Base-by-base conservation (phyloP, 768 basidiomycete species). In the Xerocomellus dryophilus region DNA sequence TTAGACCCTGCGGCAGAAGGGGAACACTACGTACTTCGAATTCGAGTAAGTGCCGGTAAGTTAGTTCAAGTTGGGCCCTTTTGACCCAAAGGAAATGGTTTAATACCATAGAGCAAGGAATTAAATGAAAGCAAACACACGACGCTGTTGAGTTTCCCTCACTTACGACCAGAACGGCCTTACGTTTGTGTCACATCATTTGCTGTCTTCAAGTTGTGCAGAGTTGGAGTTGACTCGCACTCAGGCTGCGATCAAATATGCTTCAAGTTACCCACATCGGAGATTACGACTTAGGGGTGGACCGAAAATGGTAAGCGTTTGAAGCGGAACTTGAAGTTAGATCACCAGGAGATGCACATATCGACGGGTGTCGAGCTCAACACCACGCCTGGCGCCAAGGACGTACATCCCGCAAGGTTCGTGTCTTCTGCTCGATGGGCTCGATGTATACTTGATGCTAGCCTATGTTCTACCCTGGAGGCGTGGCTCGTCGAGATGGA, bases 341-440 rank as follows among this genome's bases (percentile, higher is more conserved):
- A 65, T 67, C 29, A 10, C 31, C 17, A 47, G 2, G 21, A 43
- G 43, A 25, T 14, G 31, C 2, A 25, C 50, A 59, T 51, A 67
- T 56, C 61, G 31, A 55, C 34, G 7, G 8, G 32, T 8, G 20
- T 54, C 38, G 57, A 61, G 62, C 55, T 43, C 60, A 46, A 47
- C 59, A 62, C 42, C 51, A 58, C 60, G 35, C 57, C 47, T 38
- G 48, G 58, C 51, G 53, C 59, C 56, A 39, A 57, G 59, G 49
- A 67, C 60, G 27, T 47, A 57, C 50, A 44, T 59, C 45, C 32
- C 10, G 0, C 59, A 65, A 69, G 67, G 66, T 68, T 59, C 34
- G 66, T 68, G 39, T 40, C 54, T 43, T 44, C 17, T 31, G 5
- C 12, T 36, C 10, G 48, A 32, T 31, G n/a, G 11, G 36, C 7